Evolutionary conservation across 306 rosid genomes (phyloP).

Genomic region (Inga laurina): DNA sequence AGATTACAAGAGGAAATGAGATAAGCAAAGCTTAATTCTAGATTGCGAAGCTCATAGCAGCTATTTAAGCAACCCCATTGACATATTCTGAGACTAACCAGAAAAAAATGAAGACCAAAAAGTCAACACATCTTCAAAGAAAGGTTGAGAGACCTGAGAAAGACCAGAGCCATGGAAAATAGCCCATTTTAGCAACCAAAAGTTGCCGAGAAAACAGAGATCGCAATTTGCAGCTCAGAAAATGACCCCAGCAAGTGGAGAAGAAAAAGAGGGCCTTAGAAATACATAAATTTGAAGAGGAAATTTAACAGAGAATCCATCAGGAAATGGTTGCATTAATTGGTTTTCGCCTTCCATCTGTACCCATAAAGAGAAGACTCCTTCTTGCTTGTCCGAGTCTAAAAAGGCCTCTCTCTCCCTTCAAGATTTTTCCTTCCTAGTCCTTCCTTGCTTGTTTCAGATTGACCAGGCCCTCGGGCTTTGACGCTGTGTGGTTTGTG

Average conservation of each 20-base stretch:
- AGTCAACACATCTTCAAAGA: slow-evolving; percentile 22
- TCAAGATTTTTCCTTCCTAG: not conserved
- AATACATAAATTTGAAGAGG: not conserved
- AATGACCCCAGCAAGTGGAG: not conserved
- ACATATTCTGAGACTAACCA: slow-evolving; percentile 24
- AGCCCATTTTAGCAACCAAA: not conserved
- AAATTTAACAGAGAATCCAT: not conserved
- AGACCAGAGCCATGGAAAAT: slow-evolving; percentile 29
- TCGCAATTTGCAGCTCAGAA: not conserved
- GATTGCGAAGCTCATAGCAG: not conserved
- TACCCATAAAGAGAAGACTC: slow-evolving; percentile 1
- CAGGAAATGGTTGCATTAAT: not conserved
- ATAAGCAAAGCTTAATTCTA: not conserved
- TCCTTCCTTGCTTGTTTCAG: not conserved
- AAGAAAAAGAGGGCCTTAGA: not conserved
- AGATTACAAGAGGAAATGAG: not conserved
- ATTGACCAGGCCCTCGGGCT: slow-evolving; percentile 11
- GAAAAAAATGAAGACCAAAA: slow-evolving; percentile 9
- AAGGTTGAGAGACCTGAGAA: slow-evolving; percentile 21
- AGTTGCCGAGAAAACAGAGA: slow-evolving; percentile 1
- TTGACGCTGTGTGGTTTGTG: not conserved
- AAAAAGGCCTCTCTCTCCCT: not conserved
- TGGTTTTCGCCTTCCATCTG: slow-evolving; percentile 17
- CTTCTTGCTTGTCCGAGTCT: not conserved
- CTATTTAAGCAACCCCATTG: slow-evolving; percentile 22